Percentiles rank a stretch among this genome's conserved stretches.
Conservation (phyloP, 306 rosid species). For the Cicer bijugum region DNA sequence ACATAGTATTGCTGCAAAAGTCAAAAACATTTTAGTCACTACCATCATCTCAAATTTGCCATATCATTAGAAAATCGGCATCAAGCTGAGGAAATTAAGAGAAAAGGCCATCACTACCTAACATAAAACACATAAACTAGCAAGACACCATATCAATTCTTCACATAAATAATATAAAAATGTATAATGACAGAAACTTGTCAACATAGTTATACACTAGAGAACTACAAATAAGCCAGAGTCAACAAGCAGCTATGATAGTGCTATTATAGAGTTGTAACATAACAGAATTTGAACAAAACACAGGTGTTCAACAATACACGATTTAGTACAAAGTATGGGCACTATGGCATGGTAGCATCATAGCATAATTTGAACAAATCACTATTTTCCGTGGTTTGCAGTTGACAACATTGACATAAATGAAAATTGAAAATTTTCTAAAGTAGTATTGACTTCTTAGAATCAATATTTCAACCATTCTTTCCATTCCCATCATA, state of each 20-base stretch:
- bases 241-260: too few species aligned
- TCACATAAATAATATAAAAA: conserved; percentile 18
- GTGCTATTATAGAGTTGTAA: too few species aligned
- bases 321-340: too few species aligned
- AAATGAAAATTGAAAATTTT: too few species aligned
- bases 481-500: background rate
- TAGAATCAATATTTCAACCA: background rate
- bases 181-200: background rate
- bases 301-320: too few species aligned
- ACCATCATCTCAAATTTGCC: conserved; percentile 4
- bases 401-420: too few species aligned
- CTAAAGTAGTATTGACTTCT: too few species aligned
- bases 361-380: too few species aligned
- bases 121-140: conserved; percentile 2
- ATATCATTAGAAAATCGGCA: background rate
- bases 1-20: conserved; percentile 67
- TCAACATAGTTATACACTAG: background rate
- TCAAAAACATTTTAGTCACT: conserved; percentile 35
- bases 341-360: too few species aligned
- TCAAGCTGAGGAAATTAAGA: conserved; percentile 22
- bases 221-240: conserved; percentile 10
- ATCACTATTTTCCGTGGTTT: too few species aligned
- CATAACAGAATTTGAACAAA: too few species aligned
- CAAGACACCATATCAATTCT: conserved; percentile 26
- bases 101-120: conserved; percentile 13